phyloP scores from a whole-genome alignment of 352 stramenopile species.

The Phytophthora tentaculata region DNA sequence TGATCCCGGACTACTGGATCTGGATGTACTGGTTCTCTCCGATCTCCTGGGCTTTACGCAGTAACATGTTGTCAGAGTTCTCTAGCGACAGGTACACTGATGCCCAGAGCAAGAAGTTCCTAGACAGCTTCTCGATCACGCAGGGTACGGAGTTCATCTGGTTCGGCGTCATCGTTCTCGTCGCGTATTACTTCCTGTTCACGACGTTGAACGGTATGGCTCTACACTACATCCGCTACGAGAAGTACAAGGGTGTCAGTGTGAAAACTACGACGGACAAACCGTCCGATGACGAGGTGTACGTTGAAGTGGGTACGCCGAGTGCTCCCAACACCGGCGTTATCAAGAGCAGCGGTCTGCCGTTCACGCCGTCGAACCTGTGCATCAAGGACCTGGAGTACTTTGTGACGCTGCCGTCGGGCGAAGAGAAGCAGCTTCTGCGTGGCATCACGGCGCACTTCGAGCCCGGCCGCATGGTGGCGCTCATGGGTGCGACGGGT shows the following conservation, averaged over 20 bases:
- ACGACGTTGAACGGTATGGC: constrained; percentile 12
- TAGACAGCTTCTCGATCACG: constrained; percentile 45
- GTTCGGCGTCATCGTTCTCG: constrained; percentile 39
- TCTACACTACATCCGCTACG: constrained; percentile 64
- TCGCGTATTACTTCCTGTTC: constrained; percentile 43
- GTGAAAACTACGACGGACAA: constrained; percentile 43
- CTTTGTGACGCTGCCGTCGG: constrained; percentile 57
- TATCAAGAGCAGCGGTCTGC: constrained; percentile 21
- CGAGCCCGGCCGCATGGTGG: constrained; percentile 64
- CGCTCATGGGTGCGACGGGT: constrained; percentile 72
- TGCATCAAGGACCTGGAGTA: constrained; percentile 59
- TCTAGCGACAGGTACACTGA: constrained; percentile 27
- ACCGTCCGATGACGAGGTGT: constrained; percentile 30
- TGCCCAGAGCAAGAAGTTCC: constrained; percentile 6
- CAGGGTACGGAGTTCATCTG: constrained; percentile 44
- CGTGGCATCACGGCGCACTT: constrained; percentile 57
- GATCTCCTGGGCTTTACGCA: constrained; percentile 48
- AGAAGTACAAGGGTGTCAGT: constrained; percentile 43
- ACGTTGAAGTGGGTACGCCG: constrained; percentile 44
- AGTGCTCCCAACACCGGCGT: background rate
- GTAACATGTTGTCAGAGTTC: constrained; percentile 54
- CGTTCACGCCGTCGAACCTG: constrained; percentile 49
- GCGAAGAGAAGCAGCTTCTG: constrained; percentile 53
- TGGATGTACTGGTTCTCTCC: constrained; percentile 53
- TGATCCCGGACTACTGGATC: constrained; percentile 52